Base-by-base conservation (phyloP, 2,329 filamentous ascomycete genomes). In the Passalora sequoiae region DNA sequence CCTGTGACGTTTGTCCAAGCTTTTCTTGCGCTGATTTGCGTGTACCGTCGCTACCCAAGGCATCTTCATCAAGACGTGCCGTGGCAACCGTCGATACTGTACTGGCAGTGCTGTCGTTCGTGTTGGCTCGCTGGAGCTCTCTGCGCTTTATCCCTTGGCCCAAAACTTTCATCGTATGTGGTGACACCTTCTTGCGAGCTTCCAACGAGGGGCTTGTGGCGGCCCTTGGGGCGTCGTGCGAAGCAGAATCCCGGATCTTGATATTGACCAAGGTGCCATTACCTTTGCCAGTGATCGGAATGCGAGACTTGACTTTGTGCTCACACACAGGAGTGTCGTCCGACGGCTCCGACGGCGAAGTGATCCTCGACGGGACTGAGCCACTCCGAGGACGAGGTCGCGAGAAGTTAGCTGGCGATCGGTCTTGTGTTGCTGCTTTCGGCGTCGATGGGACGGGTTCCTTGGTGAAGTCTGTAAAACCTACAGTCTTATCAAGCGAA, bases 331-430 rank as follows among this genome's bases (percentile, higher is more conserved):
- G 28, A 9, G 33, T 41, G 9, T 36, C 38, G 17, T 22, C 25
- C 6, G 17, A 13, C 24, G 41, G 19, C 3, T 29, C 31, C 4
- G 47, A 21, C 6, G 22, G 13, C 8, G 47, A 47, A 12, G 43
- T 32, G 21, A 41, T 15, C 4, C 29, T 21, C 8, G 29, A 12
- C 3, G 21, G 16, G 12, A 32, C 30, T 8, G 38, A 35, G 16
- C 43, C 27, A 33, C 53, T 56, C 12, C 42, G 41, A 19, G 47
- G 51, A 20, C 46, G 21, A 12, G 44, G 57, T 22, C 50, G 53
- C 2, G 57, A 61, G 43, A 61, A 61, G 38, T 53, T 60, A 16
- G 52, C 51, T 1, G 57, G 55, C 9, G 57, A 55, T 4, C 47
- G 54, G 20, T 50, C 53, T 40, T 51, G 54, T 27, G 46, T 41